Conservation (phyloP, 495 filamentous ascomycete species). For the Aspergillus homomorphus region DNA sequence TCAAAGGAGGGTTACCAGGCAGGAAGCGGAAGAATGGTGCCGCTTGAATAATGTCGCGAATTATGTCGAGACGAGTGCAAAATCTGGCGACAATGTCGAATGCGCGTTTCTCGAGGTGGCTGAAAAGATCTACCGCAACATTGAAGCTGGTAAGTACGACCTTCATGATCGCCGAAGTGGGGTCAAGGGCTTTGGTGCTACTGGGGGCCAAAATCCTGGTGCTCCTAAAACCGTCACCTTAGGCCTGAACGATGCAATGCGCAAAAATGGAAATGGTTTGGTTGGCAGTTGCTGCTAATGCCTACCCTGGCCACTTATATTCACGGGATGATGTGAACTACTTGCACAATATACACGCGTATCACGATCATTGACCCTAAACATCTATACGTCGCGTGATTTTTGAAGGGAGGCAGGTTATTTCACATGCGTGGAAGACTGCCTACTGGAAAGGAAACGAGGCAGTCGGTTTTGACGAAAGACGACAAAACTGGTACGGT, state of each 20-base stretch:
- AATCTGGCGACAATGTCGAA: constrained; percentile 90
- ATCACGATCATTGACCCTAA: no score
- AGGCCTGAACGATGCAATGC: constrained; percentile 54
- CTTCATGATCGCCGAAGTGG: constrained; percentile 89
- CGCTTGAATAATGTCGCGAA: constrained; percentile 73
- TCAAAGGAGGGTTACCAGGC: constrained; percentile 69
- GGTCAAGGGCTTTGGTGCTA: constrained; percentile 74
- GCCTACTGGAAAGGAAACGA: not conserved
- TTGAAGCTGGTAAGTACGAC: constrained; percentile 89
- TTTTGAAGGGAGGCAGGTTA: not conserved
- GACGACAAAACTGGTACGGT: no score
- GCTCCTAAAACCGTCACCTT: constrained; percentile 53
- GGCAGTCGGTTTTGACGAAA: not conserved
- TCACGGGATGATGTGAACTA: not conserved
- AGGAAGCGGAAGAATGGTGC: constrained; percentile 89
- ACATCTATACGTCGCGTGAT: no score
- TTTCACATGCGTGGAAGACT: not conserved
- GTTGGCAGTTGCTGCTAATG: constrained; percentile 48
- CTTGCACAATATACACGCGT: not conserved
- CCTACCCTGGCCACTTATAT: not conserved
- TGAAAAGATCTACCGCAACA: constrained; percentile 91
- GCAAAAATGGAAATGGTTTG: constrained; percentile 43
- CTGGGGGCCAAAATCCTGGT: constrained; percentile 39
- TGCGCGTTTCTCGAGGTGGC: constrained; percentile 89
- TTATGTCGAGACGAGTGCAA: constrained; percentile 95